Evolutionary conservation across 805 yeast species (phyloP).

Genomic region (Hanseniaspora lindneri): DNA sequence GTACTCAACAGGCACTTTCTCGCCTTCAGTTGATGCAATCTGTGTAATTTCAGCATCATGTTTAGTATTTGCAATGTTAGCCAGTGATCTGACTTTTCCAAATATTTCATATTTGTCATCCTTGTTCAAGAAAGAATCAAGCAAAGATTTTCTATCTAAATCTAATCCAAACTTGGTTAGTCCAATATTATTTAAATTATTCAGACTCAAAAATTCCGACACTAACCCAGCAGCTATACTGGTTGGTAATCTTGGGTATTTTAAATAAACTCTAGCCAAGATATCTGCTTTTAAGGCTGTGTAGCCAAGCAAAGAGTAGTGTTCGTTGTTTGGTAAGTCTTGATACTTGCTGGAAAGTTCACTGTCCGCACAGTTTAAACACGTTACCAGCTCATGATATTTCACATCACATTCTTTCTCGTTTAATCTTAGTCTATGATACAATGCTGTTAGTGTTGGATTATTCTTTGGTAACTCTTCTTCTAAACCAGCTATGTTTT

Average conservation of each 20-base stretch:
- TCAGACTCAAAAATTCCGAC: slow-evolving; percentile 60
- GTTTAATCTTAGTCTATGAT: slow-evolving; percentile 3
- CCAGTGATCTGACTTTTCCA: slow-evolving; percentile 53
- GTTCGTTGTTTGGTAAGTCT: slow-evolving; percentile 3
- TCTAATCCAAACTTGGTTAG: slow-evolving; percentile 76
- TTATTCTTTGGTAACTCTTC: slow-evolving; percentile 35
- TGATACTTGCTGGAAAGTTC: slow-evolving; percentile 30
- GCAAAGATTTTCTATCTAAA: slow-evolving; percentile 49
- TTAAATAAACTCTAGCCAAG: slow-evolving; percentile 37
- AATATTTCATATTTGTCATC: slow-evolving; percentile 55
- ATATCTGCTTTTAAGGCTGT: slow-evolving; percentile 6
- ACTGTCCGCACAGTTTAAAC: slow-evolving; percentile 50
- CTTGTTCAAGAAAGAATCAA: slow-evolving; percentile 55
- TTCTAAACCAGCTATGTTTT: slow-evolving; percentile 40
- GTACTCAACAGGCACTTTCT: slow-evolving; percentile 10
- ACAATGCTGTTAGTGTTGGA: slow-evolving; percentile 14
- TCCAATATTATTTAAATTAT: slow-evolving; percentile 55
- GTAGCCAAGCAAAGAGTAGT: neutral
- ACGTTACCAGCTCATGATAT: slow-evolving; percentile 47
- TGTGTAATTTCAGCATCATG: slow-evolving; percentile 7
- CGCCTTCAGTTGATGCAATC: slow-evolving; percentile 5
- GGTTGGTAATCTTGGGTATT: slow-evolving; percentile 84
- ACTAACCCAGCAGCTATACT: slow-evolving; percentile 64
- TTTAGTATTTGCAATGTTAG: slow-evolving; percentile 19
- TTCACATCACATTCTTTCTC: neutral